Conservation (phyloP, 225 moss, liverwort and hornwort genomes). For the Sphagnum contortum region DNA sequence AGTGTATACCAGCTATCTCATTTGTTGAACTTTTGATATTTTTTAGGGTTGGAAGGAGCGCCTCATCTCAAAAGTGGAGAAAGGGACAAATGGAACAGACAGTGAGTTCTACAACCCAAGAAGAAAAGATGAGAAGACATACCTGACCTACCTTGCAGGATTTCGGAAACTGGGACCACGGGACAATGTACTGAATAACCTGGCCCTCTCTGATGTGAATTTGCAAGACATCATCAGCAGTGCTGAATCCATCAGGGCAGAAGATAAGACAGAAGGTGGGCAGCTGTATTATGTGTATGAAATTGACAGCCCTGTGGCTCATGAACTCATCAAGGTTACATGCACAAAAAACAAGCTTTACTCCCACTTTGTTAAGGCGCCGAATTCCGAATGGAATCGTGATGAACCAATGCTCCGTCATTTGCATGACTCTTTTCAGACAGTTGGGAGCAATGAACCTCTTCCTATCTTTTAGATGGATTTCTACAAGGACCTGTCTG, state of each 20-base stretch:
- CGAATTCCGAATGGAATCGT: slow-evolving; percentile 71
- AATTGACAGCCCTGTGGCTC: slow-evolving; percentile 80
- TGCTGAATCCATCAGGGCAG: slow-evolving; percentile 64
- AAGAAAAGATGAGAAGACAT: slow-evolving; percentile 94
- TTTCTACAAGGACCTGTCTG: too few species aligned
- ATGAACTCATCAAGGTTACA: slow-evolving; percentile 90
- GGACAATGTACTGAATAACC: slow-evolving; percentile 78
- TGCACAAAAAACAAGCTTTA: slow-evolving; percentile 99
- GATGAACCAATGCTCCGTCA: slow-evolving; percentile 69
- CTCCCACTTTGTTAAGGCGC: slow-evolving; percentile 93
- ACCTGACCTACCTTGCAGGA: slow-evolving; percentile 76
- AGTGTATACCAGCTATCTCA: too few species aligned
- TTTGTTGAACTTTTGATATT: too few species aligned
- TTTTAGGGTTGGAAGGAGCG: slow-evolving; percentile 90
- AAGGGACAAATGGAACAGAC: slow-evolving; percentile 96
- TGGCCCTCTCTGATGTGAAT: slow-evolving; percentile 86
- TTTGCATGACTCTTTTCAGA: slow-evolving; percentile 83
- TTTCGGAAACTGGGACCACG: slow-evolving; percentile 80
- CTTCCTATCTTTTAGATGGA: slow-evolving; percentile 24
- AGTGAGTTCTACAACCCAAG: slow-evolving; percentile 92
- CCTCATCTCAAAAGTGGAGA: slow-evolving; percentile 90
- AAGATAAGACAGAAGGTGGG: slow-evolving; percentile 55
- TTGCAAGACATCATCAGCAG: slow-evolving; percentile 78
- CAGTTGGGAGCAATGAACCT: slow-evolving; percentile 42
- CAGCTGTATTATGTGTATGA: slow-evolving; percentile 87